phyloP scores from a whole-genome alignment of 805 yeast species.

The Nakazawaea laoshanensis region DNA sequence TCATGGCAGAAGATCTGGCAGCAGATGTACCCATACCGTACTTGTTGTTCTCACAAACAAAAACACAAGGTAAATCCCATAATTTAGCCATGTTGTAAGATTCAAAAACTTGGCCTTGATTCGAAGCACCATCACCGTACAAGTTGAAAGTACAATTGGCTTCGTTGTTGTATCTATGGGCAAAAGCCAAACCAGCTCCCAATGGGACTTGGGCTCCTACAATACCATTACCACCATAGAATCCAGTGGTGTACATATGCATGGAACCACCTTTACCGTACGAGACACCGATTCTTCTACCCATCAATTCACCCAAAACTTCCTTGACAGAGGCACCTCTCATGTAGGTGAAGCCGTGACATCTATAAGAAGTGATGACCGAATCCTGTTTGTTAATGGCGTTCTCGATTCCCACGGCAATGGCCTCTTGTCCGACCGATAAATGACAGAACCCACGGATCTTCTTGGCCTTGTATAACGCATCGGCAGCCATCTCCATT shows the following conservation, averaged over 20 bases:
- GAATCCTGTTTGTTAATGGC: slow-evolving; percentile 84
- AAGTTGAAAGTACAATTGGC: slow-evolving; percentile 73
- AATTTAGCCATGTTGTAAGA: slow-evolving; percentile 98
- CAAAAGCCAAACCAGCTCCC: slow-evolving; percentile 97
- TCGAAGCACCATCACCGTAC: slow-evolving; percentile 99
- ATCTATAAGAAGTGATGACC: slow-evolving; percentile 94
- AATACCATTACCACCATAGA: slow-evolving; percentile 99
- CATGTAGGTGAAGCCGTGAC: slow-evolving; percentile 97
- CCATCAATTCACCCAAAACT: slow-evolving; percentile 94
- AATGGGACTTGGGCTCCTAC: slow-evolving; percentile 99
- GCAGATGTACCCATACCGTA: slow-evolving; percentile 99
- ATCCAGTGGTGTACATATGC: slow-evolving; percentile 95
- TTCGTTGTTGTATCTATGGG: slow-evolving; percentile 88
- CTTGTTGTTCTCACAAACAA: slow-evolving; percentile 97
- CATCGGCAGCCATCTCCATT: slow-evolving; percentile 99
- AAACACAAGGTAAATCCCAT: slow-evolving; percentile 92
- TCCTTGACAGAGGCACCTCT: slow-evolving; percentile 89
- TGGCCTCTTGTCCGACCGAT: slow-evolving; percentile 97
- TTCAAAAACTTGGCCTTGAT: slow-evolving; percentile 99
- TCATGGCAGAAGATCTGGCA: slow-evolving; percentile 90
- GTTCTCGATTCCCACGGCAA: slow-evolving; percentile 96
- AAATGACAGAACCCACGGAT: slow-evolving; percentile 98
- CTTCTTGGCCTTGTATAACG: slow-evolving; percentile 95
- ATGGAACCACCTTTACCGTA: slow-evolving; percentile 99
- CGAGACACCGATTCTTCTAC: slow-evolving; percentile 90